phyloP scores from a whole-genome alignment of 257 asterid genomes.

The Solanum sejunctum region DNA sequence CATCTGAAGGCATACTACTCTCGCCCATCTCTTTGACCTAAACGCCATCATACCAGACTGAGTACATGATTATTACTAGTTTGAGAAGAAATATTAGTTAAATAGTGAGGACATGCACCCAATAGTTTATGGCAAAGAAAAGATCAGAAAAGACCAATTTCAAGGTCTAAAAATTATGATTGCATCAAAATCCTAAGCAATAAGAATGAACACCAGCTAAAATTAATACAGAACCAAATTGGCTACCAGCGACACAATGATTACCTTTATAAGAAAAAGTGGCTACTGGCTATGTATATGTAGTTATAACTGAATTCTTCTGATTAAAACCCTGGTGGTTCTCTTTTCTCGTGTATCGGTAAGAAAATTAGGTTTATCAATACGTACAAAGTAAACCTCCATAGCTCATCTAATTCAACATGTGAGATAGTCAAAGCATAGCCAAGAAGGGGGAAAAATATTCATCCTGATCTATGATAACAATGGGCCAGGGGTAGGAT shows the following conservation, averaged over 20 bases:
- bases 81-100: not conserved
- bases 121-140: not conserved
- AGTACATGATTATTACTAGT: not conserved
- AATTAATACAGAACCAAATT: not conserved
- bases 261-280: not conserved
- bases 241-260: not conserved
- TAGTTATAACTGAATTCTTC: not conserved
- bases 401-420: not conserved
- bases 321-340: not conserved
- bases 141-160: not conserved
- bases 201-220: not conserved
- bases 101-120: not conserved
- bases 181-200: not conserved
- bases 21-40: constrained; percentile 78
- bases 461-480: no score
- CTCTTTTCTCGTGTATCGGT: not conserved
- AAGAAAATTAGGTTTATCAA: not conserved
- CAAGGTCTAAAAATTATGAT: not conserved
- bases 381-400: not conserved
- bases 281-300: not conserved
- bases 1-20: constrained; percentile 32
- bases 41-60: not conserved
- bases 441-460: no score
- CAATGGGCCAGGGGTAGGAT: no score
- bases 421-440: not conserved